Evolutionary conservation across 2,329 filamentous ascomycete species (phyloP).

Genomic region (Penicillium polonicum): DNA sequence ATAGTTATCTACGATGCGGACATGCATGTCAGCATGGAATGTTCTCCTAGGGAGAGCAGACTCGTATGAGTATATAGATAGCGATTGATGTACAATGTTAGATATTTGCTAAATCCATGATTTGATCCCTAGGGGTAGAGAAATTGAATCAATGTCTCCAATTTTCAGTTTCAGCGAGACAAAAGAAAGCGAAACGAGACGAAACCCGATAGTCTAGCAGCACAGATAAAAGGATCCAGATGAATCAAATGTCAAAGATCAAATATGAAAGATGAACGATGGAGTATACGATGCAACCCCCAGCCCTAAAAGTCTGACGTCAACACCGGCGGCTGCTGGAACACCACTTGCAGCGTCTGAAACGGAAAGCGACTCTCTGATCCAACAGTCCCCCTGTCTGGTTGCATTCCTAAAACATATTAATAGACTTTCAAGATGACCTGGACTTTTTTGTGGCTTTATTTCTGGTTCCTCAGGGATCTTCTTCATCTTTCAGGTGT

Average conservation of each 20-base stretch:
- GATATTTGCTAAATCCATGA: not conserved
- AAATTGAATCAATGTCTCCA: not conserved
- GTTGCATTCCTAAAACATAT: constrained; percentile 12
- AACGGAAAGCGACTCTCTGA: constrained; percentile 15
- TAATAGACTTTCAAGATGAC: not conserved
- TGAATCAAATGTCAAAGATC: not conserved
- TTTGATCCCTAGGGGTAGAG: not conserved
- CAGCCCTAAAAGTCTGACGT: constrained; percentile 21
- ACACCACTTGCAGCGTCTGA: constrained; percentile 16
- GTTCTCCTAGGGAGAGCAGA: not conserved
- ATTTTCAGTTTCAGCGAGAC: not conserved
- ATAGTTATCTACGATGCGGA: not conserved
- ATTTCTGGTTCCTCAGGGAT: not conserved
- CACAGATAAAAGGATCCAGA: not conserved
- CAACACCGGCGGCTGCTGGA: constrained; percentile 25
- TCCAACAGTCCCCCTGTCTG: constrained; percentile 6
- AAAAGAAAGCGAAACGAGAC: not conserved
- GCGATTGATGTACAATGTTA: not conserved
- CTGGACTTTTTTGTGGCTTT: not conserved
- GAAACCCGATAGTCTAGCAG: not conserved
- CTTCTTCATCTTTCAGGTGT: not conserved
- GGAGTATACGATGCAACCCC: not conserved
- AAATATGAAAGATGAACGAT: not conserved
- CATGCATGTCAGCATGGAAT: constrained; percentile 8
- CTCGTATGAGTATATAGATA: not conserved